A percentile compares a stretch with the other conserved stretches of the same genome.
Conservation (phyloP, 2,329 filamentous ascomycete species). For the Fusarium tuaranense region DNA sequence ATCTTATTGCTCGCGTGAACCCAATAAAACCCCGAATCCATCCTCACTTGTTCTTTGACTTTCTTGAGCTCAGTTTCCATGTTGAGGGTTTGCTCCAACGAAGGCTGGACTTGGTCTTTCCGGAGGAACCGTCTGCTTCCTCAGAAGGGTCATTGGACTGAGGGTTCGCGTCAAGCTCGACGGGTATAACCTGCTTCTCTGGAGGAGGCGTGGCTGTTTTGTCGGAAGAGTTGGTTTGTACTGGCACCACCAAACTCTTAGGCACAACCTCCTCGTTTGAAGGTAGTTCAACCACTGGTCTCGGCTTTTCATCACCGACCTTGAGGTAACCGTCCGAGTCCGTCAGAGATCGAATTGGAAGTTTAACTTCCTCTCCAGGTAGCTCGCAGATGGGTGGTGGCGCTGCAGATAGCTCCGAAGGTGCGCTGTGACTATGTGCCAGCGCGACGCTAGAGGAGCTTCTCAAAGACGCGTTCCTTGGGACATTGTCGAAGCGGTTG, state of each 20-base stretch:
- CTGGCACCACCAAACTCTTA: background rate
- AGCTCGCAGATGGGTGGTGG: constrained; percentile 24
- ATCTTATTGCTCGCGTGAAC: background rate
- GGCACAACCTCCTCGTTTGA: constrained; percentile 10
- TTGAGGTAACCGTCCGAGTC: background rate
- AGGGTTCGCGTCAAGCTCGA: constrained; percentile 26
- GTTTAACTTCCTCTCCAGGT: background rate
- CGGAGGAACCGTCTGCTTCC: constrained; percentile 17
- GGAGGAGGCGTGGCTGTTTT: background rate
- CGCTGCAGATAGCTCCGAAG: constrained; percentile 12
- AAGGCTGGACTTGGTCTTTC: constrained; percentile 16
- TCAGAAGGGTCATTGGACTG: background rate
- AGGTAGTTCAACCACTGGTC: constrained; percentile 25
- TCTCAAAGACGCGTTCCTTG: constrained; percentile 20
- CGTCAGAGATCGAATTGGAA: background rate
- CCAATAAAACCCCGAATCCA: background rate
- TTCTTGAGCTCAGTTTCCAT: constrained; percentile 39
- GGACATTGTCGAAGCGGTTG: constrained; percentile 33
- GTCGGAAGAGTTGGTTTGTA: background rate
- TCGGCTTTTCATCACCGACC: background rate
- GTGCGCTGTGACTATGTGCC: background rate
- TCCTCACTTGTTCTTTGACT: constrained; percentile 27
- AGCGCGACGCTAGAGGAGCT: constrained; percentile 33
- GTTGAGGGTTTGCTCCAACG: constrained; percentile 37
- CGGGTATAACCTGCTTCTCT: background rate